Evolutionary conservation across 1,139 yeast genomes (phyloP).

Genomic region (Pneumocystis sp.): DNA sequence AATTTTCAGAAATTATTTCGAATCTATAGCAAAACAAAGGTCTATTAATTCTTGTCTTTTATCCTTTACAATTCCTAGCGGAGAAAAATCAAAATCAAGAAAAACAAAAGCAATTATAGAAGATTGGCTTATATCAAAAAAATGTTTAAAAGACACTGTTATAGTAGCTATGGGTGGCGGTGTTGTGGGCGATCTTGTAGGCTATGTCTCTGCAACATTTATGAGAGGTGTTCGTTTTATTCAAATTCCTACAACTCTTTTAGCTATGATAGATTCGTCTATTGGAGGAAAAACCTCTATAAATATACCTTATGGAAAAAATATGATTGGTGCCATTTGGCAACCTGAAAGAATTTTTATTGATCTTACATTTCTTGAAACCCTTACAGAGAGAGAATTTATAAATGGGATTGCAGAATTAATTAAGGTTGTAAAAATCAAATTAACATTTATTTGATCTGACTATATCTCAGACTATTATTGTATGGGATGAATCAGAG

Average conservation of each 20-base stretch:
- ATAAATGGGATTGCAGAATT: conserved; percentile 99
- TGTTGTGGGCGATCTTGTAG: conserved; percentile 98
- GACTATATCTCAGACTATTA: conserved; percentile 46
- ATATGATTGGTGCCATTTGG: conserved; percentile 94
- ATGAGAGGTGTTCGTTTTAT: conserved; percentile 96
- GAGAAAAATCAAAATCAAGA: conserved; percentile 81
- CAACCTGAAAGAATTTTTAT: conserved; percentile 84
- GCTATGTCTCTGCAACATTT: conserved; percentile 94
- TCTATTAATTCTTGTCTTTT: conserved; percentile 47
- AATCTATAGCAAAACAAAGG: conserved; percentile 7
- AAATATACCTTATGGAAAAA: conserved; percentile 94
- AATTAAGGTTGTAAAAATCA: conserved; percentile 36
- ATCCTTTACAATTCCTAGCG: conserved; percentile 70
- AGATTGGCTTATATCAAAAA: conserved; percentile 68
- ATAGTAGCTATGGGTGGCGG: conserved; percentile 92
- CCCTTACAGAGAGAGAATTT: conserved; percentile 84
- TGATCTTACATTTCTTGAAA: conserved; percentile 73
- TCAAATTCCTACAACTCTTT: conserved; percentile 83
- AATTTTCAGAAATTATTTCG: conserved; percentile 23
- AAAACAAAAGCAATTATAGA: conserved; percentile 86
- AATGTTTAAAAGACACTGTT: conserved; percentile 93
- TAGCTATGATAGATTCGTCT: conserved; percentile 96
- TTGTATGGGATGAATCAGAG: conserved; percentile 88
- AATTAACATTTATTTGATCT: neutral
- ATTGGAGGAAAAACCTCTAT: conserved; percentile 98